Conservation (phyloP, 75 land plant genomes). For the Cryptomeria japonica region DNA sequence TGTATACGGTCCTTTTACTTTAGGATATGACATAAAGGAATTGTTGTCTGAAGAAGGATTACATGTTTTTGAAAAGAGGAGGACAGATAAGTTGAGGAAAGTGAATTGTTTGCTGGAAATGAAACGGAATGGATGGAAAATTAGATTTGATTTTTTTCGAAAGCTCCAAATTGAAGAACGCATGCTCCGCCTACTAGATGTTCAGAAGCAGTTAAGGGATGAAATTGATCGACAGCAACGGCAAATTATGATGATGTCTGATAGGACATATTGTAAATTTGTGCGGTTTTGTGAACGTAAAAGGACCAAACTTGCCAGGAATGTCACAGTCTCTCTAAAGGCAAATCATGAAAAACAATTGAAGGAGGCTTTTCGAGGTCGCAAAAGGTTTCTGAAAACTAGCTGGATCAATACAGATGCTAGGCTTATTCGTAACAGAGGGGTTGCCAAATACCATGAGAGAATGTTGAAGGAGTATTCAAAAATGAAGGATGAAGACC, state of each 20-base stretch:
- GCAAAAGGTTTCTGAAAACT: conserved; percentile 87
- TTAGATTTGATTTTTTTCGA: conserved; percentile 75
- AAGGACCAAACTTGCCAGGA: conserved; percentile 72
- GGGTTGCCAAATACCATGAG: conserved; percentile 97
- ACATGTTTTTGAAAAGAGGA: conserved; percentile 68
- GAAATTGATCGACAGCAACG: conserved; percentile 93
- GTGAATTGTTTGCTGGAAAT: conserved; percentile 63
- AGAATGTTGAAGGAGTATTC: conserved; percentile 93
- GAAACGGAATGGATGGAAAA: conserved; percentile 68
- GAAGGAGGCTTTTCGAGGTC: conserved; percentile 88
- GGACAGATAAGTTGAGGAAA: conserved; percentile 69
- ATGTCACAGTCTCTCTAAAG: conserved; percentile 73
- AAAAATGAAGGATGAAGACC: conserved; percentile 89
- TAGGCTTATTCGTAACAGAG: conserved; percentile 87
- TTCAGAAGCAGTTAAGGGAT: conserved; percentile 80
- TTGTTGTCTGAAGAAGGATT: conserved; percentile 75
- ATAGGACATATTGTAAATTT: conserved; percentile 89
- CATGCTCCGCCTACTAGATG: conserved; percentile 75
- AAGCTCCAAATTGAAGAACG: conserved; percentile 89
- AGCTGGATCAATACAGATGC: conserved; percentile 98
- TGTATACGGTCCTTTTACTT: conserved; percentile 37
- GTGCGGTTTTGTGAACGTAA: conserved; percentile 92
- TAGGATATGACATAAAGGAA: conserved; percentile 88
- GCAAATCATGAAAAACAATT: conserved; percentile 80
- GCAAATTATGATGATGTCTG: conserved; percentile 98